phyloP scores from a whole-genome alignment of 2,329 filamentous ascomycete species.

The Fusarium foetens region DNA sequence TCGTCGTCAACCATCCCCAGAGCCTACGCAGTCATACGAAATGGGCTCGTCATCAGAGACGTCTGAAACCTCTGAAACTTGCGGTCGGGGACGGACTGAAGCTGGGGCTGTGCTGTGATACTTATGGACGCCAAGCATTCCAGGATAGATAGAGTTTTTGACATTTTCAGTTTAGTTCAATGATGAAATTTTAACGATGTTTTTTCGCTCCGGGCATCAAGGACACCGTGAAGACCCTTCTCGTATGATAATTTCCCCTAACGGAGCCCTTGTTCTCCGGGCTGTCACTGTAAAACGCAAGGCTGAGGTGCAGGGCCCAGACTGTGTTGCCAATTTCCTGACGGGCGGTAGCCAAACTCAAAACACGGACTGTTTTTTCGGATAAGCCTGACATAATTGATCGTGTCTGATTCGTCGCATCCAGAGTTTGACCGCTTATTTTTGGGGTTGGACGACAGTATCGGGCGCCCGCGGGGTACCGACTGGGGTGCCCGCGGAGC shows the following conservation, averaged over 20 bases:
- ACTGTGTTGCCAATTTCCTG: not conserved
- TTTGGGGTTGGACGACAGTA: not conserved
- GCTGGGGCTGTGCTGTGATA: not conserved
- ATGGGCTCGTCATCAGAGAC: constrained; percentile 1
- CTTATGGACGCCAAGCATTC: not conserved
- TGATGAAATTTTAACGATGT: not conserved
- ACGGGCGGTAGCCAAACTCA: not conserved
- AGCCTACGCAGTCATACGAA: not conserved
- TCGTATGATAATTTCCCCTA: not conserved
- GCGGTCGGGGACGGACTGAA: not conserved
- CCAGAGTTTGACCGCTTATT: not conserved
- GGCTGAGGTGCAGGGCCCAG: not conserved
- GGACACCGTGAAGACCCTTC: not conserved
- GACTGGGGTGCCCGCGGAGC: not conserved
- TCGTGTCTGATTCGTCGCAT: not conserved
- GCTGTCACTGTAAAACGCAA: not conserved
- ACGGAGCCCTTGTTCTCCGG: not conserved
- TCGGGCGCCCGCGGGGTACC: constrained; percentile 8
- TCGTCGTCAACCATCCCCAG: not conserved
- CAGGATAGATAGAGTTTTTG: not conserved
- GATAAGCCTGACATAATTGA: not conserved
- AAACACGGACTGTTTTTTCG: not conserved
- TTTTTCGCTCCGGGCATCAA: not conserved
- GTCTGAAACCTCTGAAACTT: constrained; percentile 2
- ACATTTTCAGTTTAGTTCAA: not conserved